Conservation (phyloP, 2,329 filamentous ascomycete species). For the Epichloe coenophiala region DNA sequence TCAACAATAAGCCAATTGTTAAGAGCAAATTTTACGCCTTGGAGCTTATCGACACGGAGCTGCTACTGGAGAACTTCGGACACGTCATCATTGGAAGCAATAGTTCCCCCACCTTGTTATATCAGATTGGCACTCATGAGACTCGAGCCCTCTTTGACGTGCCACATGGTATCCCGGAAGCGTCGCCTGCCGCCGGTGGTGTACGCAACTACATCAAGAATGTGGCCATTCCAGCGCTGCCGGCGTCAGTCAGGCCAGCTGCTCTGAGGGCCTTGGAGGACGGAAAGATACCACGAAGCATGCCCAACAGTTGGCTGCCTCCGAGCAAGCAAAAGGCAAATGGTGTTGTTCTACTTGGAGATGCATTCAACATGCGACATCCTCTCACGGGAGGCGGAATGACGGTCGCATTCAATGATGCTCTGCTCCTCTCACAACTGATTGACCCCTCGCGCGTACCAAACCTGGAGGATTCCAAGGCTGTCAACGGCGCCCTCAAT, state of each 20-base stretch:
- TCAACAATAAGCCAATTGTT: slow-evolving; percentile 49
- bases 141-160: slow-evolving; percentile 85
- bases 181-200: slow-evolving; percentile 61
- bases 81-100: slow-evolving; percentile 76
- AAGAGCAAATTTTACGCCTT: slow-evolving; percentile 87
- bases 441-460: slow-evolving; percentile 58
- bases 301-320: slow-evolving; percentile 94
- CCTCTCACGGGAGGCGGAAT: slow-evolving; percentile 94
- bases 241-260: slow-evolving; percentile 54
- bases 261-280: slow-evolving; percentile 66
- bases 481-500: slow-evolving; percentile 55
- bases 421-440: slow-evolving; percentile 60
- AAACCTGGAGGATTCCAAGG: slow-evolving; percentile 50
- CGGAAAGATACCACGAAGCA: slow-evolving; percentile 62
- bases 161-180: slow-evolving; percentile 61
- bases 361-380: slow-evolving; percentile 99
- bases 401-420: slow-evolving; percentile 95
- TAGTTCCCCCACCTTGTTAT: slow-evolving; percentile 63
- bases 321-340: slow-evolving; percentile 43
- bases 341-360: slow-evolving; percentile 73
- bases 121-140: slow-evolving; percentile 93
- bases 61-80: slow-evolving; percentile 64
- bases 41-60: slow-evolving; percentile 75
- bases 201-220: slow-evolving; percentile 75
- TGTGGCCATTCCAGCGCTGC: slow-evolving; percentile 66